Conservation (phyloP, 2,329 filamentous ascomycete genomes). For the Lachnellula arida region DNA sequence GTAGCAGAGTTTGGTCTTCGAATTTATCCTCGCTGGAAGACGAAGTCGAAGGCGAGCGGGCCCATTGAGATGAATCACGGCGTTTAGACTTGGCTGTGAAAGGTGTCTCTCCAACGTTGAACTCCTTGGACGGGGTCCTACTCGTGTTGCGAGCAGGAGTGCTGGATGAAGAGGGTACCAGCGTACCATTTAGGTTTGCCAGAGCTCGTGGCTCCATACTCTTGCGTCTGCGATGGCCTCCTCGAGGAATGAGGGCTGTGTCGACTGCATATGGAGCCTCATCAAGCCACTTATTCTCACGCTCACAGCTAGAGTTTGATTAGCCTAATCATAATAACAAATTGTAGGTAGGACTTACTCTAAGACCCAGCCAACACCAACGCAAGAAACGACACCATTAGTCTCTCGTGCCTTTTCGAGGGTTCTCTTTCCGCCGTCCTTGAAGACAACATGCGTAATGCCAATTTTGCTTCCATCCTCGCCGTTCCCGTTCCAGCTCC, state of each 20-base stretch:
- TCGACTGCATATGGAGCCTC: slow-evolving; percentile 67
- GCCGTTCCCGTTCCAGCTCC: slow-evolving; percentile 58
- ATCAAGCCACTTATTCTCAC: slow-evolving; percentile 71
- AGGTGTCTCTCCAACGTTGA: slow-evolving; percentile 27
- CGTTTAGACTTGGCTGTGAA: slow-evolving; percentile 27
- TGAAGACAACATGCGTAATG: slow-evolving; percentile 87
- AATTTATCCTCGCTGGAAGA: slow-evolving; percentile 14
- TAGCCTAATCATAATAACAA: slow-evolving; percentile 27
- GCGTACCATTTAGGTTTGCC: slow-evolving; percentile 62
- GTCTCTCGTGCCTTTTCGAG: slow-evolving; percentile 74
- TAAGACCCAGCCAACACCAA: slow-evolving; percentile 83
- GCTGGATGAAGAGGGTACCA: slow-evolving; percentile 41
- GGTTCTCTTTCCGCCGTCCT: slow-evolving; percentile 76
- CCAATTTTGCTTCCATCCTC: slow-evolving; percentile 50
- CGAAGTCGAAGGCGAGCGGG: slow-evolving; percentile 25
- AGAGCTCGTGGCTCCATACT: slow-evolving; percentile 74
- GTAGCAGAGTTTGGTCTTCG: slow-evolving; percentile 22
- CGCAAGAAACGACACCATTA: slow-evolving; percentile 73
- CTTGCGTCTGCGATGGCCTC: slow-evolving; percentile 68
- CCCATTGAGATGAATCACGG: slow-evolving; percentile 31
- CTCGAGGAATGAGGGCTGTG: slow-evolving; percentile 61
- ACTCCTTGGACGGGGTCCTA: slow-evolving; percentile 30
- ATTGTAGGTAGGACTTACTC: slow-evolving; percentile 57
- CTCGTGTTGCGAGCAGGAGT: slow-evolving; percentile 24
- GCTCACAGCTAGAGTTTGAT: slow-evolving; percentile 57